A percentile compares a stretch with the other conserved stretches of the same genome.
These are phyloP conservation scores for Cytospora schulzeri DNA, from an alignment of 2,329 filamentous ascomycete genomes.

Conservation along the genomic window DNA sequence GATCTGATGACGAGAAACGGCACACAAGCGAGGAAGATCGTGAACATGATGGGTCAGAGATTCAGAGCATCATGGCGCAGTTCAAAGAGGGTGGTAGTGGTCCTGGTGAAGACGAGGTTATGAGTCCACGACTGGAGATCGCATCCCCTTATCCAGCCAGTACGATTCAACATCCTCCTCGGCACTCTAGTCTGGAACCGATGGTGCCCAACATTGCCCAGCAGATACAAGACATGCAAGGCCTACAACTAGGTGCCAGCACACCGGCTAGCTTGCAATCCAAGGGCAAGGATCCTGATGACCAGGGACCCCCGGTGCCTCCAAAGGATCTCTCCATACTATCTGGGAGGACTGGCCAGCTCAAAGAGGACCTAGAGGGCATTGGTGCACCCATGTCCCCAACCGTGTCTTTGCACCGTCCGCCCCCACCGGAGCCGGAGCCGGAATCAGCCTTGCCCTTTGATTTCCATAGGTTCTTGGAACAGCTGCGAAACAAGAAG, in stretches of 20 bases:
- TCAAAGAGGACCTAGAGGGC: slow-evolving; percentile 42
- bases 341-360: slow-evolving; percentile 40
- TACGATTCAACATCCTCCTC: slow-evolving; percentile 71
- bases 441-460: slow-evolving; percentile 87
- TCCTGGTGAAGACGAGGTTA: slow-evolving; percentile 78
- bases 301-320: slow-evolving; percentile 59
- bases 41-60: slow-evolving; percentile 78
- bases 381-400: slow-evolving; percentile 49
- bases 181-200: slow-evolving; percentile 84
- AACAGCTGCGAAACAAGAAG: slow-evolving; percentile 92
- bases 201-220: slow-evolving; percentile 54
- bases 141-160: slow-evolving; percentile 71
- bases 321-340: slow-evolving; percentile 57
- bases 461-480: slow-evolving; percentile 95
- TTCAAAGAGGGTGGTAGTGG: slow-evolving; percentile 77
- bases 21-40: slow-evolving; percentile 63
- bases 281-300: slow-evolving; percentile 44
- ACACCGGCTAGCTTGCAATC: slow-evolving; percentile 43
- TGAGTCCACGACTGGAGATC: slow-evolving; percentile 85
- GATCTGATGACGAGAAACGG: slow-evolving; percentile 60
- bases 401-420: slow-evolving; percentile 56
- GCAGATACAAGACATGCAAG: slow-evolving; percentile 52
- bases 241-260: slow-evolving; percentile 43
- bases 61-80: slow-evolving; percentile 97
- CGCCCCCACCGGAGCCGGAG: slow-evolving; percentile 71